Evolutionary conservation across 192 early-diverging fungal species (phyloP).

Genomic region (Umbelopsis ramanniana): DNA sequence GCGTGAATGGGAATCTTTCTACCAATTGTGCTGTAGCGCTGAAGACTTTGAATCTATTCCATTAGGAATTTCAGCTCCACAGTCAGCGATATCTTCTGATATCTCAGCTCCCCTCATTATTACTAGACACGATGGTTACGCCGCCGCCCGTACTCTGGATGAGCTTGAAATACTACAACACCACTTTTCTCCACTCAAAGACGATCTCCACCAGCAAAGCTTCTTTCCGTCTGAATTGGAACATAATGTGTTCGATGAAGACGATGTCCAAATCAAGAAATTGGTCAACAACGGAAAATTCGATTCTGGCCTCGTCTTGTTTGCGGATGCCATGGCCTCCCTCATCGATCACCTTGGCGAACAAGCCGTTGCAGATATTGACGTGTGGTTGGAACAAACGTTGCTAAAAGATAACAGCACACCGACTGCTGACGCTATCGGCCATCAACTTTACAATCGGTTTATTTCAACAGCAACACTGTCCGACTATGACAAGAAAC

Average conservation of each 20-base stretch:
- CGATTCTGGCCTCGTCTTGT: not conserved
- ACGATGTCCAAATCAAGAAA: not conserved
- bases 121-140: not conserved
- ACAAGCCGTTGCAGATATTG: not conserved
- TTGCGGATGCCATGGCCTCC: not conserved
- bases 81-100: not conserved
- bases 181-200: slow-evolving; percentile 6
- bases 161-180: not conserved
- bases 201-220: slow-evolving; percentile 8
- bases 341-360: not conserved
- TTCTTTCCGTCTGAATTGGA: not conserved
- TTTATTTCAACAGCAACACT: not conserved
- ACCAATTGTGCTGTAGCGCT: not conserved
- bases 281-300: not conserved
- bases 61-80: not conserved
- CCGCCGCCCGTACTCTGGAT: not conserved
- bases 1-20: not conserved
- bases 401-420: not conserved
- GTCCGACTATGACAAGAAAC: not conserved
- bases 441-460: slow-evolving; percentile 14
- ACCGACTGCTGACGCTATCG: not conserved
- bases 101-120: not conserved
- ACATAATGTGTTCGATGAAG: not conserved
- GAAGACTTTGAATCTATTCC: slow-evolving; percentile 7
- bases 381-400: not conserved